Conservation (phyloP, 2,329 filamentous ascomycete genomes). For the Cercospora janseana region DNA sequence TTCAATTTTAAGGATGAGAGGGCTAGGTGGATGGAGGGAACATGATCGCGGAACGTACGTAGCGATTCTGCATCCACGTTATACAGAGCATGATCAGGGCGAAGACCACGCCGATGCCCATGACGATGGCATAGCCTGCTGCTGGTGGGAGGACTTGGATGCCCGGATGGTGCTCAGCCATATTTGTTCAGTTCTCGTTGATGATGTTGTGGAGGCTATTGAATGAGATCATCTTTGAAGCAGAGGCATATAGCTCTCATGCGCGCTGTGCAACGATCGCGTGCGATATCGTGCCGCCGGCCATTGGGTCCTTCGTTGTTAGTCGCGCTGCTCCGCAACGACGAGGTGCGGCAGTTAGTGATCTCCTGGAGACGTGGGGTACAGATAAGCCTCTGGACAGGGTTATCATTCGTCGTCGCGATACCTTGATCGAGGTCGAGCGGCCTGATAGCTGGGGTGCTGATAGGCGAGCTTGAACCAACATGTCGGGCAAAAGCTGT, state of each 20-base stretch:
- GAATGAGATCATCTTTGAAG: not conserved
- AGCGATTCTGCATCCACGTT: slow-evolving; percentile 42
- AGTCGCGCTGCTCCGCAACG: no score
- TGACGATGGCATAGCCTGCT: slow-evolving; percentile 58
- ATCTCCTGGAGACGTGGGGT: not conserved
- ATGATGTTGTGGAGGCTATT: no score
- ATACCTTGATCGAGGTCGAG: no score
- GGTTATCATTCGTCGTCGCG: no score
- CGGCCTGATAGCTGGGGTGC: not conserved
- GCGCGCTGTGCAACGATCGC: not conserved
- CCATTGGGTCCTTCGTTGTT: not conserved
- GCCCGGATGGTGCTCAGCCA: slow-evolving; percentile 16
- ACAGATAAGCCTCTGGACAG: not conserved
- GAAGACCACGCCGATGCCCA: slow-evolving; percentile 71
- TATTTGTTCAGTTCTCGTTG: not conserved
- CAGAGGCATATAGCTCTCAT: not conserved
- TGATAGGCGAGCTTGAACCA: not conserved
- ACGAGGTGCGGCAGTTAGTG: no score
- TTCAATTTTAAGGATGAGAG: not conserved
- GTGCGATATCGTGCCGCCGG: no score
- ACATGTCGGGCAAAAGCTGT: no score
- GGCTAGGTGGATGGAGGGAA: slow-evolving; percentile 46
- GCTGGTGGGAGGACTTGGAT: slow-evolving; percentile 24
- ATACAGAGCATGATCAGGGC: slow-evolving; percentile 46
- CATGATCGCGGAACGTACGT: slow-evolving; percentile 66